Evolutionary conservation across 306 rosid genomes (phyloP).

Genomic region (Cicer chorassanicum): DNA sequence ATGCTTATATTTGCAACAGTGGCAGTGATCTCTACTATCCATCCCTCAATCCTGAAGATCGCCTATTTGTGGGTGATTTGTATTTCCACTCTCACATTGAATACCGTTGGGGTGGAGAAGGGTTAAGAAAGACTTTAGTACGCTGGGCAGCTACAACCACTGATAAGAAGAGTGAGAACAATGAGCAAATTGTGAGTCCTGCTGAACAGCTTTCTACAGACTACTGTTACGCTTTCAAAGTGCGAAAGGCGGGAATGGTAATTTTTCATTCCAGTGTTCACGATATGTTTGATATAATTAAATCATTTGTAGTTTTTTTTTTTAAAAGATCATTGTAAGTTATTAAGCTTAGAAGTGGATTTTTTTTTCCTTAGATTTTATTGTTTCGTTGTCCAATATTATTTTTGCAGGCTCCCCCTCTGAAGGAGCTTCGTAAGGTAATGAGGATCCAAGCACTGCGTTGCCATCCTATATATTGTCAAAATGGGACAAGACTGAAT

Average conservation of each 20-base stretch:
- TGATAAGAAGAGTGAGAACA: constrained; percentile 60
- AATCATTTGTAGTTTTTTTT: not conserved
- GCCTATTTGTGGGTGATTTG: constrained; percentile 86
- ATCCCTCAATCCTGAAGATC: constrained; percentile 77
- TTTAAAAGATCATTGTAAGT: no score
- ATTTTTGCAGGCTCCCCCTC: constrained; percentile 70
- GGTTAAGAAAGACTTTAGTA: constrained; percentile 87
- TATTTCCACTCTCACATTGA: constrained; percentile 98
- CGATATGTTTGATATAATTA: constrained; percentile 40
- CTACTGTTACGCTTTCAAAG: constrained; percentile 91
- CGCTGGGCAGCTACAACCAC: constrained; percentile 81
- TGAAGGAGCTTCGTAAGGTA: constrained; percentile 84
- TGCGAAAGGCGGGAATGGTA: constrained; percentile 76
- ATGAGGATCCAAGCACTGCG: constrained; percentile 97
- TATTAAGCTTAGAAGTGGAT: constrained; percentile 25
- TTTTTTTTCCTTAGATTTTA: constrained; percentile 13
- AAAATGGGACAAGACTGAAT: constrained; percentile 83
- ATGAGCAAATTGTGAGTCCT: constrained; percentile 65
- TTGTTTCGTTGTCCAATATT: constrained; percentile 15
- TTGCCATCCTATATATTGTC: constrained; percentile 90
- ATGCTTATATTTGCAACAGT: constrained; percentile 96
- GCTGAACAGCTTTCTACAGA: constrained; percentile 89
- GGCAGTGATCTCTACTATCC: constrained; percentile 99
- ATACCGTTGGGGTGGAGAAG: constrained; percentile 99
- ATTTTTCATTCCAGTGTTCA: constrained; percentile 38